Conservation (phyloP, 768 basidiomycete genomes). For the Boletus pseudopeckii region DNA sequence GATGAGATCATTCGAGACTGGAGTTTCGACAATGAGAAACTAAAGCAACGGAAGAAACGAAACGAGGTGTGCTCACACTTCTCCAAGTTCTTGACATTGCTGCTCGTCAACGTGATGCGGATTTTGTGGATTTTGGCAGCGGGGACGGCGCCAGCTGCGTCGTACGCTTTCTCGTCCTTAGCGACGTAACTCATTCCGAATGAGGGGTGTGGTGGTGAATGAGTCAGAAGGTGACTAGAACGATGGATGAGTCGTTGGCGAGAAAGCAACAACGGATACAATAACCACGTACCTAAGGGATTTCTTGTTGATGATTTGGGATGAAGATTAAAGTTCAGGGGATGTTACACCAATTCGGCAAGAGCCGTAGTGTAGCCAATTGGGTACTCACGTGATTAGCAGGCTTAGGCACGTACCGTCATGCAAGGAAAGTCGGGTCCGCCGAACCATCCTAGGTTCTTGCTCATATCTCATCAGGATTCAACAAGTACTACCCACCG, state of each 20-base stretch:
- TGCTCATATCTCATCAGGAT: slow-evolving; percentile 40
- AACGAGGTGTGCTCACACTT: slow-evolving; percentile 63
- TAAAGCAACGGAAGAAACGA: neutral
- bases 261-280: neutral
- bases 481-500: slow-evolving; percentile 79
- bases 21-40: no score
- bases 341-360: slow-evolving; percentile 5
- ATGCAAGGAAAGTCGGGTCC: slow-evolving; percentile 42
- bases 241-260: neutral
- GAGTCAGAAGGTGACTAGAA: slow-evolving; percentile 81
- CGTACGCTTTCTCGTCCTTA: slow-evolving; percentile 98
- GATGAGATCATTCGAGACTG: slow-evolving; percentile 94
- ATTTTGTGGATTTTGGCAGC: slow-evolving; percentile 97
- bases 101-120: slow-evolving; percentile 96
- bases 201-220: slow-evolving; percentile 29
- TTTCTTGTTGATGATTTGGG: slow-evolving; percentile 21
- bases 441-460: neutral
- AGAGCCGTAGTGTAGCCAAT: slow-evolving; percentile 16
- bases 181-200: slow-evolving; percentile 95
- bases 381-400: neutral
- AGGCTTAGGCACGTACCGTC: slow-evolving; percentile 6
- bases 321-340: slow-evolving; percentile 34
- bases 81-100: slow-evolving; percentile 97
- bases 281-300: slow-evolving; percentile 30
- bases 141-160: slow-evolving; percentile 85